Conservation (phyloP, 2,329 filamentous ascomycete genomes). For the Phyllosticta ampelicida region DNA sequence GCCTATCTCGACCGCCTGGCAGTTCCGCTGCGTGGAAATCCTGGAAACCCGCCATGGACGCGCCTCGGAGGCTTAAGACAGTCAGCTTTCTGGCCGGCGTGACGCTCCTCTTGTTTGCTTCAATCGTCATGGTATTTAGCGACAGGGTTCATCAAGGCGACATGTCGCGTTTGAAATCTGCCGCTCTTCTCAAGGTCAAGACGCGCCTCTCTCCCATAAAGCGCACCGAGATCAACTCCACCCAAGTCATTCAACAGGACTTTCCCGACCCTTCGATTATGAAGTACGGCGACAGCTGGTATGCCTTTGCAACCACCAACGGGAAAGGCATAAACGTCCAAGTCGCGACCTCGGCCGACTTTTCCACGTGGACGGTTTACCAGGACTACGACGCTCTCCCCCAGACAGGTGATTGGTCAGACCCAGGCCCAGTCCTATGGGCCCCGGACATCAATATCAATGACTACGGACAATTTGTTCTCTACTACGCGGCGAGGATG, state of each 20-base stretch:
- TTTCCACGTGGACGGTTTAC: conserved; percentile 22
- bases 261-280: conserved; percentile 30
- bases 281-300: conserved; percentile 23
- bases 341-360: conserved; percentile 27
- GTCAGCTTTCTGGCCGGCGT: background rate
- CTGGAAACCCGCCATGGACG: background rate
- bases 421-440: conserved; percentile 20
- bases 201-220: background rate
- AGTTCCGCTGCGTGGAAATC: background rate
- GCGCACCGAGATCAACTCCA: background rate
- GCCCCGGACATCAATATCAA: conserved; percentile 22
- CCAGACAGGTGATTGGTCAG: conserved; percentile 19
- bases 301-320: conserved; percentile 25
- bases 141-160: background rate
- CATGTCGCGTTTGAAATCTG: background rate
- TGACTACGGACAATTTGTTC: conserved; percentile 42
- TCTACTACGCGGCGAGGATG: conserved; percentile 48
- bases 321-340: conserved; percentile 21
- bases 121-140: background rate
- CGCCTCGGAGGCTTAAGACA: background rate
- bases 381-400: conserved; percentile 21
- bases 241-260: background rate
- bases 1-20: background rate
- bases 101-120: background rate
- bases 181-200: background rate